Evolutionary conservation across 768 basidiomycete species (phyloP), one percentile per base, ranked within the genome.

Genomic region (Kwoniella mangroviensis): DNA sequence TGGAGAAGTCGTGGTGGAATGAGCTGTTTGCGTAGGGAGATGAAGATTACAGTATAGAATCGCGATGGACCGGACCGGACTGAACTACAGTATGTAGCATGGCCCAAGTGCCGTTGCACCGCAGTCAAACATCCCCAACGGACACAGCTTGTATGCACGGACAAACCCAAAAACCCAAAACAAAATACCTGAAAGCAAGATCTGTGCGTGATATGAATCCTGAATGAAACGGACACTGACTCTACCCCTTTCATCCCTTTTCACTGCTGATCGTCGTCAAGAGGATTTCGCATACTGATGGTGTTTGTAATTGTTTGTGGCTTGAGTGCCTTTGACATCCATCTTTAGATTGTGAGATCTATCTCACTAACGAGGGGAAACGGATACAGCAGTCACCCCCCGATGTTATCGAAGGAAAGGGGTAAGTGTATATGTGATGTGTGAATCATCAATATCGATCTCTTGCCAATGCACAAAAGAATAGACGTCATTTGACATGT

Each of bases 1-100:
- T 28, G 13, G 79, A 80, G 61, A 65, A 54, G 40, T 55, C 7
- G 0, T 82, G 79, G 73, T 82, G 81, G 81, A 54, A 49, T 34
- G 68, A 69, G 51, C 13, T 69, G 22, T 63, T 69, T 42, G 67
- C 42, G 6, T 53, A 41, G 24, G n/a, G 3, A 13, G 5, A n/a
- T 55, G 54, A 55, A 24, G 19, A 22, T 54, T n/a, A n/a, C n/a
- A n/a, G n/a, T n/a, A n/a, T n/a, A n/a, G n/a, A n/a, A n/a, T n/a
- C n/a, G n/a, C n/a, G n/a, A n/a, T n/a, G n/a, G n/a, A n/a, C n/a
- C n/a, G n/a, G n/a, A n/a, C n/a, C n/a, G n/a, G n/a, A n/a, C n/a
- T n/a, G n/a, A n/a, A n/a, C n/a, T n/a, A n/a, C n/a, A n/a, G n/a
- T n/a, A n/a, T n/a, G n/a, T n/a, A n/a, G n/a, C n/a, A n/a, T n/a